phyloP scores from a whole-genome alignment of 202 grass and related monocot genomes.

The Musa balbisiana region DNA sequence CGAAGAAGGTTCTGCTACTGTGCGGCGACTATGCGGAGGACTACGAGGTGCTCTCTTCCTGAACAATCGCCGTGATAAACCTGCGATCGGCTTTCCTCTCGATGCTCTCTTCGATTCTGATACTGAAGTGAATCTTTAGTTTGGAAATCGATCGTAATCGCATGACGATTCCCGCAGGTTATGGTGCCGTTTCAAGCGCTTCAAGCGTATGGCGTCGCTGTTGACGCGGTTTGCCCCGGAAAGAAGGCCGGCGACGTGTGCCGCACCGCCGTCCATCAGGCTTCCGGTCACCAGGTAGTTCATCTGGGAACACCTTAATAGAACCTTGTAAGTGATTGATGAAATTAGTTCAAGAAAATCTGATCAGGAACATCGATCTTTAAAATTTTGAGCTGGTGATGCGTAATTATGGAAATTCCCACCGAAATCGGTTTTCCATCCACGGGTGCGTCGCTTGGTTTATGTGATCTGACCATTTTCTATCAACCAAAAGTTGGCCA shows the following conservation, averaged over 20 bases:
- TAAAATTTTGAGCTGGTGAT: too few species aligned
- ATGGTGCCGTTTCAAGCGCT: constrained; percentile 96
- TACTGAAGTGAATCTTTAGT: not conserved
- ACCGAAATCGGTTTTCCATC: too few species aligned
- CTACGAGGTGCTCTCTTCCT: constrained; percentile 47
- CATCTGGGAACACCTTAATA: not conserved
- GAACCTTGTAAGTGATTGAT: not conserved
- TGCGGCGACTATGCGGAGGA: constrained; percentile 94
- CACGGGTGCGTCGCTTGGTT: too few species aligned
- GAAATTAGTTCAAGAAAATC: not conserved
- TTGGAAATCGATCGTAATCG: not conserved
- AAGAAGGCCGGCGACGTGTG: constrained; percentile 84
- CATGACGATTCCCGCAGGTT: constrained; percentile 33
- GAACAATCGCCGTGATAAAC: not conserved
- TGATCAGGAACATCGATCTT: not conserved
- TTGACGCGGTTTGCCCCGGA: constrained; percentile 73
- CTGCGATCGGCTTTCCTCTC: constrained; percentile 2
- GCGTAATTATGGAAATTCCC: too few species aligned
- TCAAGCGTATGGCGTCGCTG: constrained; percentile 70
- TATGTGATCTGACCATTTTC: too few species aligned
- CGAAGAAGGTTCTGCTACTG: constrained; percentile 53
- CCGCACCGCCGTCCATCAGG: constrained; percentile 68
- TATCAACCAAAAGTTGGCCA: too few species aligned
- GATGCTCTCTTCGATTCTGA: constrained; percentile 17
- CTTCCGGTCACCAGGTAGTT: constrained; percentile 49